Evolutionary conservation across 2,329 filamentous ascomycete species (phyloP).

Genomic region (Endoconidiophora laricicola): DNA sequence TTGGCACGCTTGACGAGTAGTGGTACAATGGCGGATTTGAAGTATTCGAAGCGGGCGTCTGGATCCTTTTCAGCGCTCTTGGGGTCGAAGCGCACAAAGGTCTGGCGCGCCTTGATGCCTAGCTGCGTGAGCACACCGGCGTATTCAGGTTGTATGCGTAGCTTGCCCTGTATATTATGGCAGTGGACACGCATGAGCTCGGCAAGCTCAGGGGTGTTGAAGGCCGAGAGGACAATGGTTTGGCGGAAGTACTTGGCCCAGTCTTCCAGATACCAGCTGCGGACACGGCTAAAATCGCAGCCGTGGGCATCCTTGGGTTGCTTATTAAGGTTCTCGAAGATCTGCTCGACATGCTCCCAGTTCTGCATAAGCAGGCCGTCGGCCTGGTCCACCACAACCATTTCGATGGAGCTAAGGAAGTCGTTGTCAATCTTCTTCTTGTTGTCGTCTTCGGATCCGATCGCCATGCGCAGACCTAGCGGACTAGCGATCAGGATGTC

Average conservation of each 20-base stretch:
- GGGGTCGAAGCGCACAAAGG: conserved; percentile 74
- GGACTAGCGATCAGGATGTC: conserved; percentile 89
- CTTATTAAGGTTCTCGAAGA: conserved; percentile 80
- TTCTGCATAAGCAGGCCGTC: conserved; percentile 95
- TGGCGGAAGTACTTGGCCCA: conserved; percentile 69
- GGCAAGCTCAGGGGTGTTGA: conserved; percentile 77
- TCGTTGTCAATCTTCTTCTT: conserved; percentile 56
- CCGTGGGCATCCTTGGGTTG: conserved; percentile 81
- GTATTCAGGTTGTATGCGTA: conserved; percentile 52
- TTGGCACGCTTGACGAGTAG: conserved; percentile 52
- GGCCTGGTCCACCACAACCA: conserved; percentile 79
- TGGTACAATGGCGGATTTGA: conserved; percentile 66
- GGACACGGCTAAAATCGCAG: conserved; percentile 82
- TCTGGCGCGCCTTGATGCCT: conserved; percentile 60
- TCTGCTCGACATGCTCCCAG: conserved; percentile 88
- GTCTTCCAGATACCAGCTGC: conserved; percentile 84
- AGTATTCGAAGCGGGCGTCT: conserved; percentile 80
- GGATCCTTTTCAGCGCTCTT: conserved; percentile 45
- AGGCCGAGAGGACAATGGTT: conserved; percentile 65
- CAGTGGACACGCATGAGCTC: conserved; percentile 60
- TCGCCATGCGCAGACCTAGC: conserved; percentile 74
- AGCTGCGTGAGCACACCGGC: conserved; percentile 57
- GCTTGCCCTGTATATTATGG: conserved; percentile 64
- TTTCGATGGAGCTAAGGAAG: conserved; percentile 84
- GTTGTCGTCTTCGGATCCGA: conserved; percentile 56